phyloP scores from a whole-genome alignment of 1,139 yeast species.

The Diutina scorzettiae region DNA sequence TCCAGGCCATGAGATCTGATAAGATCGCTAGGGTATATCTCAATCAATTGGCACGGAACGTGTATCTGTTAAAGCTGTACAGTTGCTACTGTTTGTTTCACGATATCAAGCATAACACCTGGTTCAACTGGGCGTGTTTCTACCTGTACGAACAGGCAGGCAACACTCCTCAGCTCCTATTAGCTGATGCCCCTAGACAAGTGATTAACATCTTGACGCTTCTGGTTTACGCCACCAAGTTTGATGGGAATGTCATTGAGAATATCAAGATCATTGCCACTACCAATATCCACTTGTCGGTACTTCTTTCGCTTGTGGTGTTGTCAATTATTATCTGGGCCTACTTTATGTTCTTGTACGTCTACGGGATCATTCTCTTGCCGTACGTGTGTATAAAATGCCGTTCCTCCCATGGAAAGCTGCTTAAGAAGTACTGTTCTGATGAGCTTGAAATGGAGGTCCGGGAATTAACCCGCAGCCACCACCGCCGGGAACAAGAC shows the following conservation, averaged over 20 bases:
- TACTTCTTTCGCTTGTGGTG: slow-evolving; percentile 63
- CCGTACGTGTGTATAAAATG: slow-evolving; percentile 44
- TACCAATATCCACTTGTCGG: slow-evolving; percentile 50
- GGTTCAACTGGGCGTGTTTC: slow-evolving; percentile 58
- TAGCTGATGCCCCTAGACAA: slow-evolving; percentile 88
- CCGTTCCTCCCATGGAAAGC: slow-evolving; percentile 21
- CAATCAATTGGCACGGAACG: slow-evolving; percentile 46
- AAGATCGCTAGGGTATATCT: slow-evolving; percentile 66
- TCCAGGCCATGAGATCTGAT: slow-evolving; percentile 42
- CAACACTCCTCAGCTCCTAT: slow-evolving; percentile 47
- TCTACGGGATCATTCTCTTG: slow-evolving; percentile 43
- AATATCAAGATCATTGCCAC: slow-evolving; percentile 50
- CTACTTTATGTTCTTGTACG: slow-evolving; percentile 49
- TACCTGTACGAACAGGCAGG: slow-evolving; percentile 57
- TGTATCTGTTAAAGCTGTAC: slow-evolving; percentile 47
- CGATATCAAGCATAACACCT: slow-evolving; percentile 52
- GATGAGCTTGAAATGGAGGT: slow-evolving; percentile 42
- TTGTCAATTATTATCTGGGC: slow-evolving; percentile 70
- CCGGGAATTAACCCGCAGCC: slow-evolving; percentile 34
- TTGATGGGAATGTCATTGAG: slow-evolving; percentile 31
- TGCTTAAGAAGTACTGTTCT: slow-evolving; percentile 49
- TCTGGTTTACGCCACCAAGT: slow-evolving; percentile 38
- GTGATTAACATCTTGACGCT: slow-evolving; percentile 69
- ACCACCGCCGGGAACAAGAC: slow-evolving; percentile 31
- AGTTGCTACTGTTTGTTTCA: slow-evolving; percentile 64